Base-by-base conservation (phyloP, 2,329 filamentous ascomycete genomes). In the Xenosphaeropsis pyriputrescens region DNA sequence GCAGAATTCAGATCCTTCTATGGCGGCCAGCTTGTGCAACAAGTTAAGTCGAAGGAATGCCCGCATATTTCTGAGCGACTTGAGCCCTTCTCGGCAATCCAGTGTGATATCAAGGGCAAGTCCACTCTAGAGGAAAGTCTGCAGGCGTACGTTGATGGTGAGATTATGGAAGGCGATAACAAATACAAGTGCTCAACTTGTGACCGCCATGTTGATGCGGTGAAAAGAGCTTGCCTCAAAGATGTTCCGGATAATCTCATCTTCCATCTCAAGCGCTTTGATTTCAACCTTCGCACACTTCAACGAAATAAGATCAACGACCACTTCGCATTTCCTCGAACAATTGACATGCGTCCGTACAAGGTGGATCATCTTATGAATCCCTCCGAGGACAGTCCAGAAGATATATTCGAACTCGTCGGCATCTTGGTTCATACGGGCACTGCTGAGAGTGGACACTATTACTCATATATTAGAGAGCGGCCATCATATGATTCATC, bases 151-250 rank as follows among this genome's bases (percentile, higher is more conserved):
- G 86, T 96, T 11, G 84, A 93, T 53, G 91, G 91, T 4, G 91
- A 98, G 58, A 77, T 91, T 29, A 88, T 98, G 81, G 85, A 94
- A 65, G 91, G 93, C 46, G 86, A 94, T 50, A 96, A 98, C 64
- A 95, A 94, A 61, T 98, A 96, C 65, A 93, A 93, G 46, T 98
- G 91, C 60, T 88, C 86, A 19, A 81, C 75, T 4, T 98, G 91
- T 55, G 83, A 85, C 43, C 74, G 75, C 9, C 82, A 91, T 49
- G 91, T 98, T 13, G 82, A 95, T 57, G 91, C 91, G 15, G 85
- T 96, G 46, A 95, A 94, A 58, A 74, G 85, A 49, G 83, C 88
- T 11, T 96, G 89, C 49, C 63, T 96, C 40, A 94, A 95, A 54
- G 81, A 93, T 43, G 75, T 95, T 6, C 89, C 91, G 0, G 81